phyloP scores from a whole-genome alignment of 768 basidiomycete species.

The Scleroderma citrinum region DNA sequence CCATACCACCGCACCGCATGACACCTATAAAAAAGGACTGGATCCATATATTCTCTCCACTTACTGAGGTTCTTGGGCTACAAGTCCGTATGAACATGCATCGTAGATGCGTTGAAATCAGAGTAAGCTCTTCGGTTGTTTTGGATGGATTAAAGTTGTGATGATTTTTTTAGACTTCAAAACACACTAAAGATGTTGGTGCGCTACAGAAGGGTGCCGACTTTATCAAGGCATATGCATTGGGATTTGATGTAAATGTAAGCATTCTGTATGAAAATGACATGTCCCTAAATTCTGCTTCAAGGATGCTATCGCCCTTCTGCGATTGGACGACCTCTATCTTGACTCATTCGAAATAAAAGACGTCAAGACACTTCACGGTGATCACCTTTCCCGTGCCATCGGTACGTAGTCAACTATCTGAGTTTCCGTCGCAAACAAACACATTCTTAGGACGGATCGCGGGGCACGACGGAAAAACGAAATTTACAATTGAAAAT shows the following conservation, averaged over 20 bases:
- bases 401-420: conserved; percentile 56
- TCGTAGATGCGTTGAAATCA: conserved; percentile 83
- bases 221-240: conserved; percentile 89
- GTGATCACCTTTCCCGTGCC: conserved; percentile 96
- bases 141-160: conserved; percentile 1
- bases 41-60: conserved; percentile 90
- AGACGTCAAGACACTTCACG: conserved; percentile 96
- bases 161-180: conserved; percentile 64
- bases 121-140: conserved; percentile 49
- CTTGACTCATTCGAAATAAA: conserved; percentile 99
- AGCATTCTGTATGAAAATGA: conserved; percentile 13
- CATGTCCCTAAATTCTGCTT: conserved; percentile 1
- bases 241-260: conserved; percentile 95
- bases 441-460: conserved; percentile 65
- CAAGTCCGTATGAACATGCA: conserved; percentile 98
- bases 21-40: conserved; percentile 95
- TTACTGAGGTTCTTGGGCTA: conserved; percentile 90
- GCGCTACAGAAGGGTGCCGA: conserved; percentile 96
- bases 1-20: conserved; percentile 96
- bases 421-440: conserved; percentile 1
- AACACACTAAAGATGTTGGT: conserved; percentile 88
- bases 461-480: conserved; percentile 97
- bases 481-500: conserved; percentile 98
- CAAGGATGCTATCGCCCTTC: conserved; percentile 91
- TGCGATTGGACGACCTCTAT: conserved; percentile 94